Conservation (phyloP, 1,139 yeast species). For the Zygosaccharomyces sapae region DNA sequence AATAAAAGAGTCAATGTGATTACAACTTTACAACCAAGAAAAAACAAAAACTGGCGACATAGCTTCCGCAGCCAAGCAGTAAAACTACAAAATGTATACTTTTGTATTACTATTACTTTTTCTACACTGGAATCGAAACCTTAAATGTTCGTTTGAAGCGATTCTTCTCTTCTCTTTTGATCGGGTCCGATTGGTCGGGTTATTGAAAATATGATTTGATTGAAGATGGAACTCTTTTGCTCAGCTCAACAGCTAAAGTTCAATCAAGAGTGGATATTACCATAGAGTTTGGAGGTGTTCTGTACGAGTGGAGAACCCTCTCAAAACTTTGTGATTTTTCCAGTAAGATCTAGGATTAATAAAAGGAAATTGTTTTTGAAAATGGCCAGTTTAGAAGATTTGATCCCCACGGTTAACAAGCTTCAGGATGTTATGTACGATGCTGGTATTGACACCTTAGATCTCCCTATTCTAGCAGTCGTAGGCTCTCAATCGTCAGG, state of each 20-base stretch:
- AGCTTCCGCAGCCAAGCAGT: background rate
- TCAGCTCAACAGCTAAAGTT: background rate
- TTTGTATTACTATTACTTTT: background rate
- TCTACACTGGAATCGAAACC: background rate
- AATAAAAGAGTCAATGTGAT: constrained; percentile 1
- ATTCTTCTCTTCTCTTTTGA: constrained; percentile 9
- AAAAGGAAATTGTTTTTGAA: background rate
- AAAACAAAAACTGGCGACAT: constrained; percentile 8
- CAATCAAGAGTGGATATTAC: background rate
- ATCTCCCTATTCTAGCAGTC: constrained; percentile 68
- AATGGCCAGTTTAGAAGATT: constrained; percentile 65
- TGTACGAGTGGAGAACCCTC: background rate
- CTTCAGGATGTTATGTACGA: constrained; percentile 74
- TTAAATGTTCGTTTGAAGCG: background rate
- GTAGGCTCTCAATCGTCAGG: constrained; percentile 82
- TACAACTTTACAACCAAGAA: constrained; percentile 10
- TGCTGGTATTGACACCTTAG: constrained; percentile 68
- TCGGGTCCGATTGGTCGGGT: constrained; percentile 17
- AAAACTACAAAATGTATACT: background rate
- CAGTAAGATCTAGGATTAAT: background rate
- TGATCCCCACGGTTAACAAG: constrained; percentile 82
- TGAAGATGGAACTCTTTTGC: background rate
- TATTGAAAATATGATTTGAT: background rate
- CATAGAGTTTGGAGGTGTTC: background rate
- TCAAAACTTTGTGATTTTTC: background rate